phyloP scores from a whole-genome alignment of 2,329 filamentous ascomycete genomes.

The Phialemoniopsis sp. region DNA sequence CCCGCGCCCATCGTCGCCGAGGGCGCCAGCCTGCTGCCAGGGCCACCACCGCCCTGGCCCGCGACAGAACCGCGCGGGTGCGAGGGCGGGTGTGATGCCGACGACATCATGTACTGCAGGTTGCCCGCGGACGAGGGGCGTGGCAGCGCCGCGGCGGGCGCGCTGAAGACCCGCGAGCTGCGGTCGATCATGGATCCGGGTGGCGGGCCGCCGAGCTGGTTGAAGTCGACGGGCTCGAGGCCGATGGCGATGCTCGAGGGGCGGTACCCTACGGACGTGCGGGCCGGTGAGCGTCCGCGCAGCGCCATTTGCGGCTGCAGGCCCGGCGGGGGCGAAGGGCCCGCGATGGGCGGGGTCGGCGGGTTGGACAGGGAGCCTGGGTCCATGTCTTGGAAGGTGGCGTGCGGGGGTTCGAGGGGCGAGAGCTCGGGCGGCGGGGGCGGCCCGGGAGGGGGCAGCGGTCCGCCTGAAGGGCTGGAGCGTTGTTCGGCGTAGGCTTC shows the following conservation, averaged over 20 bases:
- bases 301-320: conserved; percentile 10
- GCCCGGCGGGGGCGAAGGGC: conserved; percentile 5
- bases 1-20: neutral
- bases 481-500: conserved; percentile 18
- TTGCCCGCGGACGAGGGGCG: conserved; percentile 13
- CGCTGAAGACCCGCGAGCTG: conserved; percentile 3
- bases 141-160: conserved; percentile 1
- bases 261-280: conserved; percentile 16
- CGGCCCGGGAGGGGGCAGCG: conserved; percentile 1
- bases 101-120: conserved; percentile 7
- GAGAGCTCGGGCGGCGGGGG: conserved; percentile 7
- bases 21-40: neutral
- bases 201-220: conserved; percentile 7
- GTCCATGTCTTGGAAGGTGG: conserved; percentile 22
- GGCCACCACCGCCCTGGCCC: neutral
- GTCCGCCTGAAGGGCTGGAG: neutral
- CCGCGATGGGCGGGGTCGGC: conserved; percentile 4
- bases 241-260: conserved; percentile 25
- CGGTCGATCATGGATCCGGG: too few relatives aligned
- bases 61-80: too few relatives aligned
- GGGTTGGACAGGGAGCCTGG: conserved; percentile 6
- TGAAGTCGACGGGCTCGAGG: conserved; percentile 23
- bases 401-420: conserved; percentile 19
- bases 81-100: too few relatives aligned
- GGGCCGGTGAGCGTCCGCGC: too few relatives aligned